Conservation (phyloP, 257 asterid species). For the Solanum boliviense region DNA sequence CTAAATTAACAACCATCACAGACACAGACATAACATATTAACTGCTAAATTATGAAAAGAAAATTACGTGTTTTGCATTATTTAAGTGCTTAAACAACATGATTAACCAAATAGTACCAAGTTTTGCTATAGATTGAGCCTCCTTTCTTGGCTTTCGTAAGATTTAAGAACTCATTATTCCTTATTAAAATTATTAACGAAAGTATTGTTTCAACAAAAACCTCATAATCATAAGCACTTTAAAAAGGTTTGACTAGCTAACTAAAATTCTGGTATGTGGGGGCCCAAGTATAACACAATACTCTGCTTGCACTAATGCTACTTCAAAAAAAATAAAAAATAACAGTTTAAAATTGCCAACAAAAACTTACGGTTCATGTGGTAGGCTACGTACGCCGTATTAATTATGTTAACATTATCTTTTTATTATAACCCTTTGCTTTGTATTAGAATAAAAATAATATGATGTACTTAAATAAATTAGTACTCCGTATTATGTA, state of each 20-base stretch:
- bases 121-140: not conserved
- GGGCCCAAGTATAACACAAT: not conserved
- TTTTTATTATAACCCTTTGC: too few relatives aligned
- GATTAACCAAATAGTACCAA: not conserved
- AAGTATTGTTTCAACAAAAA: slow-evolving; percentile 1
- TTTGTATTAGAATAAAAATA: too few relatives aligned
- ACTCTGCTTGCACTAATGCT: not conserved
- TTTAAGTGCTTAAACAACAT: not conserved
- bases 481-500: too few relatives aligned
- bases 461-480: too few relatives aligned
- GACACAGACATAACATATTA: not conserved
- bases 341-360: not conserved
- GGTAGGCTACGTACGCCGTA: not conserved
- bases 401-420: too few relatives aligned
- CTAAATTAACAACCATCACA: not conserved
- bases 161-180: not conserved
- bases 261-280: not conserved
- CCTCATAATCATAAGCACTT: not conserved
- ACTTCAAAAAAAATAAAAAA: not conserved
- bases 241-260: not conserved
- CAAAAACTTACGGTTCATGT: not conserved
- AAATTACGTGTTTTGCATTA: not conserved
- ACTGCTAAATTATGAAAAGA: not conserved
- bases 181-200: not conserved
- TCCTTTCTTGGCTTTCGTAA: not conserved